Percentiles rank a stretch among this genome's conserved stretches.
Evolutionary conservation across 73 alveolate genomes (phyloP).

Genomic region (Paramecium sonneborni): DNA sequence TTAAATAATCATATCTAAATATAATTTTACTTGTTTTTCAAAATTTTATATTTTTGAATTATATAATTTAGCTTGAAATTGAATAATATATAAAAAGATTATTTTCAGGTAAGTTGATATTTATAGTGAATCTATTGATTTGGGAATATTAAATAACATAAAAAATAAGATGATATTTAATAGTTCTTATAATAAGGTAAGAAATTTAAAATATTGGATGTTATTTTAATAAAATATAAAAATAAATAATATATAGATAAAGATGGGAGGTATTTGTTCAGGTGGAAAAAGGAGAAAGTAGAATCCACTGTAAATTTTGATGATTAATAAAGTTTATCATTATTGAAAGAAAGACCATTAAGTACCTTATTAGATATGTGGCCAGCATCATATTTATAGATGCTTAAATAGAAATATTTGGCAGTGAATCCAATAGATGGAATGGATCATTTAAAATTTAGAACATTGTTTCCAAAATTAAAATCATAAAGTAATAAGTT

Average conservation of each 20-base stretch:
- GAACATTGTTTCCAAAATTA: background rate
- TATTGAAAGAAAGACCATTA: background rate
- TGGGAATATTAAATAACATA: too few relatives aligned
- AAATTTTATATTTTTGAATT: too few relatives aligned
- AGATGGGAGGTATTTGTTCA: background rate
- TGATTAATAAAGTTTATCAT: background rate
- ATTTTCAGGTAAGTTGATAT: too few relatives aligned
- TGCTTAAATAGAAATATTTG: conserved; percentile 34
- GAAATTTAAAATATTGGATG: background rate
- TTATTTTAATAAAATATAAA: background rate
- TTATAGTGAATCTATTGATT: too few relatives aligned
- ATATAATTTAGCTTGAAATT: too few relatives aligned
- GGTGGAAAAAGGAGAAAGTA: background rate
- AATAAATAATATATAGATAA: background rate
- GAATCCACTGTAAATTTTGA: background rate
- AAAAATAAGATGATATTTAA: too few relatives aligned
- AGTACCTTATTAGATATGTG: conserved; percentile 8
- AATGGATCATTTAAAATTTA: background rate
- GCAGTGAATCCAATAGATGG: background rate
- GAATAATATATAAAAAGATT: too few relatives aligned
- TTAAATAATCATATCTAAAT: too few relatives aligned
- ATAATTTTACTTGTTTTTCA: too few relatives aligned
- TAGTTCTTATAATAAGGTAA: too few relatives aligned
- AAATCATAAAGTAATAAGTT: conserved; percentile 26
- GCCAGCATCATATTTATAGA: conserved; percentile 39